A percentile compares a stretch with the other conserved stretches of the same genome.
Evolutionary conservation across 305 asterid species (phyloP).

Genomic region (Fraxinus angustifolia): DNA sequence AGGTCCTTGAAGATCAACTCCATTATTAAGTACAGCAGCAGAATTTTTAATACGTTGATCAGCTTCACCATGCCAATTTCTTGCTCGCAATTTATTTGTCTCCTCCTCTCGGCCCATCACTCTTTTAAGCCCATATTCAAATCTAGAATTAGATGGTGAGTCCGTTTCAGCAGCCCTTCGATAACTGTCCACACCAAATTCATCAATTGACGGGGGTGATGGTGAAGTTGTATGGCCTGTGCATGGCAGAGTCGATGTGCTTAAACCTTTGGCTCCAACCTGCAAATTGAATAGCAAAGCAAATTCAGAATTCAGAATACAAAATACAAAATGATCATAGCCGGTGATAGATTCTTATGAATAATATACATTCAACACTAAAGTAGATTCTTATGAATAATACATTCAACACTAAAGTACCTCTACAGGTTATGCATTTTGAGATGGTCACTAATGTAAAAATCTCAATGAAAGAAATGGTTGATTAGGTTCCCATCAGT

Average conservation of each 20-base stretch:
- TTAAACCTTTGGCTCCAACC: conserved; percentile 61
- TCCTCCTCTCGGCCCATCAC: conserved; percentile 47
- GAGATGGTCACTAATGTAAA: neutral
- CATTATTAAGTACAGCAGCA: conserved; percentile 44
- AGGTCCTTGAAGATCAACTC: conserved; percentile 72
- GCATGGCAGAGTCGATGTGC: conserved; percentile 6
- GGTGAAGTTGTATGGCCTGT: conserved; percentile 17
- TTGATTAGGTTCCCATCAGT: neutral
- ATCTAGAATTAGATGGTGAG: conserved; percentile 53
- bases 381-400: conserved; percentile 22
- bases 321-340: neutral
- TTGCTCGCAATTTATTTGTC: conserved; percentile 48
- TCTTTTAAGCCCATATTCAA: conserved; percentile 48
- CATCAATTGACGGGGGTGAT: conserved; percentile 53
- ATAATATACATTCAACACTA: neutral
- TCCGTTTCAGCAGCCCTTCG: conserved; percentile 45
- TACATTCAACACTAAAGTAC: conserved; percentile 10
- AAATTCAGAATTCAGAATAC: conserved; percentile 26
- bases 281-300: conserved; percentile 42
- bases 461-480: neutral
- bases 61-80: conserved; percentile 46
- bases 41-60: conserved; percentile 50
- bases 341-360: conserved; percentile 15
- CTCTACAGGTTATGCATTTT: conserved; percentile 17
- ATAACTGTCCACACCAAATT: conserved; percentile 42